Base-by-base conservation (phyloP, 2,329 filamentous ascomycete genomes). In the Arachnomyces sp. region DNA sequence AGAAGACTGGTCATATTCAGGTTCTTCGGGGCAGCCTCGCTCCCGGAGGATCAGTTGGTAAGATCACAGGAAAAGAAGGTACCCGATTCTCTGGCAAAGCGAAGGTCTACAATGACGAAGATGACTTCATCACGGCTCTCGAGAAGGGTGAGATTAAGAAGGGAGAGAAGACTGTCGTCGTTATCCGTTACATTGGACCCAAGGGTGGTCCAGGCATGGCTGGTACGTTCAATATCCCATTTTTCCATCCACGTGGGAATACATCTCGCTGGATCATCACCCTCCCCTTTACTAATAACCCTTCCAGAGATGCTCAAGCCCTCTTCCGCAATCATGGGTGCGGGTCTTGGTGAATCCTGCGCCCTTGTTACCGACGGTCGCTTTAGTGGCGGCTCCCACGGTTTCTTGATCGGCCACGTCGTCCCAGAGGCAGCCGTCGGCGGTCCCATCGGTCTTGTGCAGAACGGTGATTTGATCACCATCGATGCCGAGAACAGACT, bases 351-450 rank as follows among this genome's bases (percentile, higher is more conserved):
- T 34, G 67, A 81, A 43, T 80, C 84, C 46, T 76, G 81, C 15
- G 82, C 82, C 3, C 67, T 86, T 29, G 80, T 86, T 60, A 86
- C 82, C 1, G 82, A 86, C 52, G 81, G 81, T 0, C 71, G 90
- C 34, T 96, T 95, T 62, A 83, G 77, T 34, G 90, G 90, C 25
- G 90, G 33, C 63, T 78, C 48, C 76, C 57, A 60, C 38, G 57
- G 57, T 2, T 59, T 60, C 43, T 34, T 60, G 42, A 59, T 60
- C n/a, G 57, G 57, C 4, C 57, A 60, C 55, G 86, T 95, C 11
- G 84, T 84, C 2, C 90, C 90, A 2, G 90, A 96, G 64, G 90
- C 90, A 0, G 86, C 84, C 1, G 81, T 82, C 1, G 90, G 90
- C 12, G 90, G 90, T 0, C 89, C 90, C 1, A 88, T 96, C 55